Percentiles rank a stretch among this genome's conserved stretches.
Conservation (phyloP, 768 basidiomycete species). For the Mrakia frigida region DNA sequence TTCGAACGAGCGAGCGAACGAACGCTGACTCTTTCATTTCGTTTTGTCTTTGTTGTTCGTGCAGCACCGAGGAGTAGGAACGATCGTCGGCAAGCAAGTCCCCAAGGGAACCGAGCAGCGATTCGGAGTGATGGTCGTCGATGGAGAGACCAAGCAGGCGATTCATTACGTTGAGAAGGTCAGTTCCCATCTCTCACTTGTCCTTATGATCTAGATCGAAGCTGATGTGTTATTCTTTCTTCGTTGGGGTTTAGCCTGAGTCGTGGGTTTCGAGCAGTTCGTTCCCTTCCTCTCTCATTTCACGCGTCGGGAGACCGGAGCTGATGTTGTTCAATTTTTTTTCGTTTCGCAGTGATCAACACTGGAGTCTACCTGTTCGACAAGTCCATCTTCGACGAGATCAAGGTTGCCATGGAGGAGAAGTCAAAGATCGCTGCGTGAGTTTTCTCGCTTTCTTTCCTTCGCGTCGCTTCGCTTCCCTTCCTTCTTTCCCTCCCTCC, state of each 20-base stretch:
- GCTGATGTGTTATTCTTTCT: background rate
- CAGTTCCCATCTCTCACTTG: background rate
- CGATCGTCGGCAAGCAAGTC: slow-evolving; percentile 47
- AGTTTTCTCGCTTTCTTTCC: slow-evolving; percentile 24
- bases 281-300: too few relatives aligned
- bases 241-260: slow-evolving; percentile 39
- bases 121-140: slow-evolving; percentile 49
- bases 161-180: slow-evolving; percentile 48
- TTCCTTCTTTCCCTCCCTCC: background rate
- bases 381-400: slow-evolving; percentile 47
- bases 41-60: too few relatives aligned
- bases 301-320: too few relatives aligned
- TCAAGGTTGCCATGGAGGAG: slow-evolving; percentile 47
- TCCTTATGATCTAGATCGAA: background rate
- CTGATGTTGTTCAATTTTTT: too few relatives aligned
- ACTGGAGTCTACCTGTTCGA: slow-evolving; percentile 40
- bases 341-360: background rate
- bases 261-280: slow-evolving; percentile 43
- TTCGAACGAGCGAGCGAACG: too few relatives aligned
- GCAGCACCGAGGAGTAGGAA: slow-evolving; percentile 47
- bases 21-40: too few relatives aligned
- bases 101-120: slow-evolving; percentile 45
- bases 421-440: slow-evolving; percentile 44
- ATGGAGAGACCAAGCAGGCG: slow-evolving; percentile 42
- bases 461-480: too few relatives aligned